These are phyloP conservation scores for Medicago arabica DNA, from an alignment of 306 rosid species.

Conservation along the genomic window DNA sequence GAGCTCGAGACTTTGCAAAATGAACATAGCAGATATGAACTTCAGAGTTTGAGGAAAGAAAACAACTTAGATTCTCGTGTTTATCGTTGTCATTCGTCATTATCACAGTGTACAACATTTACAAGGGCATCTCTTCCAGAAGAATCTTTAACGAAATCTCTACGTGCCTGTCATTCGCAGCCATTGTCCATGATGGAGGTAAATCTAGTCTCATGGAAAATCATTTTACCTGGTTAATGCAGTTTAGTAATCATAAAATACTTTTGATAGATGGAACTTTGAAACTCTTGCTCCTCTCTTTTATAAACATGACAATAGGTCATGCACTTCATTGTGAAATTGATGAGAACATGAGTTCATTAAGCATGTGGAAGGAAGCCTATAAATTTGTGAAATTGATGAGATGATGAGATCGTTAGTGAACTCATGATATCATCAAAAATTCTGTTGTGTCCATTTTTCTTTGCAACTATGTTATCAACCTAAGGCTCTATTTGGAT, in stretches of 20 bases:
- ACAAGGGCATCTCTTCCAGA: constrained; percentile 62
- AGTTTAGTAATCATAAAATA: too few species aligned
- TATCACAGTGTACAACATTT: constrained; percentile 66
- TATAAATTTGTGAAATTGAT: too few species aligned
- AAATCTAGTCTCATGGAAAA: constrained; percentile 37
- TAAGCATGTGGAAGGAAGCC: too few species aligned
- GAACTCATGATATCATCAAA: too few species aligned
- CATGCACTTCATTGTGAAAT: too few species aligned
- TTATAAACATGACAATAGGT: too few species aligned
- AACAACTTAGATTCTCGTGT: constrained; percentile 70
- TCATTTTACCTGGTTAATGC: too few species aligned
- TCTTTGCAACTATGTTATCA: not conserved
- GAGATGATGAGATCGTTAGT: too few species aligned
- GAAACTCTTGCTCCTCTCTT: too few species aligned
- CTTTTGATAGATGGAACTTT: too few species aligned
- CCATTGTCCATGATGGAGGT: constrained; percentile 96
- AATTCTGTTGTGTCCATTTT: too few species aligned
- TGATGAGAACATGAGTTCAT: too few species aligned
- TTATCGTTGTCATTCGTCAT: constrained; percentile 87
- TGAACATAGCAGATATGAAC: constrained; percentile 46
- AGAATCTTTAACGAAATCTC: constrained; percentile 61
- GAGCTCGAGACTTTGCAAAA: constrained; percentile 47
- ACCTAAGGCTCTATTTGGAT: not conserved
- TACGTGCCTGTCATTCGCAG: constrained; percentile 88
- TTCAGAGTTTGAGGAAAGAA: constrained; percentile 53